Conservation (phyloP, 2,329 filamentous ascomycete genomes). For the Fusarium beomiforme region DNA sequence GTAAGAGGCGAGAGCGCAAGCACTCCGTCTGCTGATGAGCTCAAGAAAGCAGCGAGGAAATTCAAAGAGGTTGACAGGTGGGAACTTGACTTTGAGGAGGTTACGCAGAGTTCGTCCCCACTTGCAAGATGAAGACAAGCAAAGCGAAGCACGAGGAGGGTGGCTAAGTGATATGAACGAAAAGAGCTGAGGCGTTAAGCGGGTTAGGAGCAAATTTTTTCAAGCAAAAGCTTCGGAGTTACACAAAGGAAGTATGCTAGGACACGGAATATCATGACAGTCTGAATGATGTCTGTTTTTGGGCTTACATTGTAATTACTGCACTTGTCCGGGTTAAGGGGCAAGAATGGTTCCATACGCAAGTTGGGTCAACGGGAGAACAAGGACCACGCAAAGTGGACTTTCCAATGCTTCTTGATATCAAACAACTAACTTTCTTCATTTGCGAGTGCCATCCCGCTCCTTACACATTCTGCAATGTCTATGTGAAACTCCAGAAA, state of each 20-base stretch:
- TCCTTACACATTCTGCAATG: slow-evolving; percentile 1
- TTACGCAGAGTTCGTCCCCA: slow-evolving; percentile 65
- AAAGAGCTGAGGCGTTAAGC: slow-evolving; percentile 18
- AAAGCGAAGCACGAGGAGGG: not conserved
- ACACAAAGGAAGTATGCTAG: slow-evolving; percentile 10
- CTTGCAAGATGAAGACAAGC: slow-evolving; percentile 54
- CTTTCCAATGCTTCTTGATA: slow-evolving; percentile 26
- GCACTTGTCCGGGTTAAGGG: slow-evolving; percentile 10
- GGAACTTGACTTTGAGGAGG: slow-evolving; percentile 74
- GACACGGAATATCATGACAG: slow-evolving; percentile 19
- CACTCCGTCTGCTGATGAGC: slow-evolving; percentile 59
- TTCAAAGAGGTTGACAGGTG: slow-evolving; percentile 76
- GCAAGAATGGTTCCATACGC: not conserved
- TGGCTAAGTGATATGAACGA: not conserved
- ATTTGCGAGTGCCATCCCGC: slow-evolving; percentile 8
- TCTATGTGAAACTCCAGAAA: slow-evolving; percentile 29
- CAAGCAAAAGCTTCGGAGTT: slow-evolving; percentile 26
- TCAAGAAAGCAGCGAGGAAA: slow-evolving; percentile 68
- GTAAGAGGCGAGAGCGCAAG: slow-evolving; percentile 47
- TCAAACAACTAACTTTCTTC: slow-evolving; percentile 31
- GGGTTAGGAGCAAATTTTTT: slow-evolving; percentile 7
- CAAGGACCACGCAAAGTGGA: slow-evolving; percentile 6
- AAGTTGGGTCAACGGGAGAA: slow-evolving; percentile 1
- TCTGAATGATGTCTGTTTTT: slow-evolving; percentile 38
- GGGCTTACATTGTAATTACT: slow-evolving; percentile 11